Evolutionary conservation across 768 basidiomycete species (phyloP).

Genomic region (Psilocybe cubensis): DNA sequence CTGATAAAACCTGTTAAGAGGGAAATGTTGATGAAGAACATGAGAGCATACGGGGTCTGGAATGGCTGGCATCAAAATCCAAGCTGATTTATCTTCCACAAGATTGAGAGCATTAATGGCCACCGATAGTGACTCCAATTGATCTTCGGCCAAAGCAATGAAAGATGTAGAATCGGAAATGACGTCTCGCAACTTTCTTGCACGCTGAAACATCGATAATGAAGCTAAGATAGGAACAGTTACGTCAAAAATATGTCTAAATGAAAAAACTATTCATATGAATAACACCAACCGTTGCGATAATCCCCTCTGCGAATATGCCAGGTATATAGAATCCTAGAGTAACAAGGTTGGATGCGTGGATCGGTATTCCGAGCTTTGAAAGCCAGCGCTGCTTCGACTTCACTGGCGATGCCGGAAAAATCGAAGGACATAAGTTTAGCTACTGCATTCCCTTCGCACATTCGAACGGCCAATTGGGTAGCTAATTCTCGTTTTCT

Average conservation of each 20-base stretch:
- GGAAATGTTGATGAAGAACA: conserved; percentile 9
- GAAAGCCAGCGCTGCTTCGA: conserved; percentile 87
- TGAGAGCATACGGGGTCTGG: conserved; percentile 51
- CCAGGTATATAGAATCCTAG: conserved; percentile 94
- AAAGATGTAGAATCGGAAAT: conserved; percentile 43
- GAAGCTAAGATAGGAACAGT: conserved; percentile 69
- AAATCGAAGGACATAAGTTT: conserved; percentile 84
- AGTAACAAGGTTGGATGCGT: conserved; percentile 81
- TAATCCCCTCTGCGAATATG: conserved; percentile 87
- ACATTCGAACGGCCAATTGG: conserved; percentile 89
- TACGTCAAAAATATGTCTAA: conserved; percentile 3
- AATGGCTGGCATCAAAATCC: conserved; percentile 72
- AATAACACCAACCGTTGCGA: conserved; percentile 72
- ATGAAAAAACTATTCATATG: conserved; percentile 6
- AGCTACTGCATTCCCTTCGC: conserved; percentile 83
- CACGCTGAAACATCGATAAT: conserved; percentile 91
- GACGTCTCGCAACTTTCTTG: conserved; percentile 72
- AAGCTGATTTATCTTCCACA: conserved; percentile 79
- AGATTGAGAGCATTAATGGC: conserved; percentile 89
- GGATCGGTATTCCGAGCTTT: conserved; percentile 95
- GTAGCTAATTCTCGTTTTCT: conserved; percentile 85
- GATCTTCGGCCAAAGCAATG: conserved; percentile 60
- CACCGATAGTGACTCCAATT: conserved; percentile 79
- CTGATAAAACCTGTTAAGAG: conserved; percentile 38
- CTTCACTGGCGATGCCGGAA: conserved; percentile 80